These are phyloP conservation scores for Verticillium nonalfalfae DNA, from an alignment of 2,329 filamentous ascomycete species.

Conservation along the genomic window DNA sequence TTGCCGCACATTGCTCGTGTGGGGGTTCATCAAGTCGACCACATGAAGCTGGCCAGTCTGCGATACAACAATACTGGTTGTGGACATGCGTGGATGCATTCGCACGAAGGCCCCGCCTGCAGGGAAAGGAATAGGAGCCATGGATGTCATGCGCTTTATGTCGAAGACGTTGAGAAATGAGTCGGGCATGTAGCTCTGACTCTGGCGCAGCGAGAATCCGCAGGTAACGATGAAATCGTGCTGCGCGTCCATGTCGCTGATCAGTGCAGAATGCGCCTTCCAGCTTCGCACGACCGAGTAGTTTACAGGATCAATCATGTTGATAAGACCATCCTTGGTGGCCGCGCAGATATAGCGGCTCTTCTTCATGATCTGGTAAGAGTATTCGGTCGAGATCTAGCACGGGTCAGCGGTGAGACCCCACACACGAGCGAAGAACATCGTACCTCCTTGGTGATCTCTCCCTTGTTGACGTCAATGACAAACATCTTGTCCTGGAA, in stretches of 20 bases:
- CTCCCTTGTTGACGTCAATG: slow-evolving; percentile 63
- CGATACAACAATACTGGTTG: slow-evolving; percentile 89
- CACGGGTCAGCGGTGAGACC: slow-evolving; percentile 19
- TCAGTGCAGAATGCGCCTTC: slow-evolving; percentile 80
- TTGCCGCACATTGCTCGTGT: slow-evolving; percentile 78
- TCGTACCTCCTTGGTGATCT: slow-evolving; percentile 58
- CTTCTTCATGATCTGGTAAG: slow-evolving; percentile 90
- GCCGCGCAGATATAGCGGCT: slow-evolving; percentile 89
- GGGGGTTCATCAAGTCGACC: slow-evolving; percentile 90
- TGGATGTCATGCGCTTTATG: slow-evolving; percentile 79
- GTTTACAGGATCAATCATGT: slow-evolving; percentile 75
- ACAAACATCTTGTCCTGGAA: slow-evolving; percentile 82
- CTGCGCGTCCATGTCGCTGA: slow-evolving; percentile 96
- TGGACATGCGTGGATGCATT: slow-evolving; percentile 94
- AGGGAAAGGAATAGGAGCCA: slow-evolving; percentile 88
- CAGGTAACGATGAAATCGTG: slow-evolving; percentile 95
- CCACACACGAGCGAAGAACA: background rate
- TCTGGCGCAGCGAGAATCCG: slow-evolving; percentile 79
- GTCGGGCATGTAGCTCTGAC: slow-evolving; percentile 71
- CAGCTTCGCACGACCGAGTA: slow-evolving; percentile 79
- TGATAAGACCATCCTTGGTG: slow-evolving; percentile 72
- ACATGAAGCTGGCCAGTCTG: slow-evolving; percentile 92
- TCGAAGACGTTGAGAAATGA: slow-evolving; percentile 95
- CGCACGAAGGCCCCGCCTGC: slow-evolving; percentile 89
- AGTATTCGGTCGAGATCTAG: slow-evolving; percentile 62